These are phyloP conservation scores for Cornus suecica DNA, from an alignment of 148 eudicot species.

Conservation along the genomic window DNA sequence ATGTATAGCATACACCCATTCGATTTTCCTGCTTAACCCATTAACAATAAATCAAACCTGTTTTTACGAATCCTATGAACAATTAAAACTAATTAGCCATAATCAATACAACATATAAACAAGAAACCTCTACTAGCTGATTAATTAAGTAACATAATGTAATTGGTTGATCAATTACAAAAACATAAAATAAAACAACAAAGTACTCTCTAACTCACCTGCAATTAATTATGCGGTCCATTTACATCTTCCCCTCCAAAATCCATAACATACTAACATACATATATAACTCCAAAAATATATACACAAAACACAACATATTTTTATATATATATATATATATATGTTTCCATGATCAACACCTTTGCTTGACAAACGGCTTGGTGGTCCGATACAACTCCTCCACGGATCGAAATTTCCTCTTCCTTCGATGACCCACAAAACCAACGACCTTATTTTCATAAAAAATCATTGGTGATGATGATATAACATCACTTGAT, in stretches of 20 bases:
- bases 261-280: no score
- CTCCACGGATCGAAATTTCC: conserved; percentile 13
- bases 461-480: not conserved
- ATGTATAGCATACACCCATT: not conserved
- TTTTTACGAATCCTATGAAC: no score
- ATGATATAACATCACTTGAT: not conserved
- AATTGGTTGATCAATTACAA: not conserved
- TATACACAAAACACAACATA: no score
- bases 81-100: no score
- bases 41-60: no score
- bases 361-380: not conserved
- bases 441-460: not conserved
- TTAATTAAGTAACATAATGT: no score
- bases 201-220: not conserved
- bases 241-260: no score
- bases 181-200: no score
- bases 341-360: not conserved
- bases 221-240: not conserved
- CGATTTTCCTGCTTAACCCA: not conserved
- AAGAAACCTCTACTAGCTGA: no score
- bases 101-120: no score
- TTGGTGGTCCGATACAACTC: conserved; percentile 13
- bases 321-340: no score
- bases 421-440: not conserved
- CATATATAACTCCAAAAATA: no score